These are phyloP conservation scores for Lichtheimia hyalospora DNA, from an alignment of 371 early-diverging fungal genomes.

Conservation along the genomic window DNA sequence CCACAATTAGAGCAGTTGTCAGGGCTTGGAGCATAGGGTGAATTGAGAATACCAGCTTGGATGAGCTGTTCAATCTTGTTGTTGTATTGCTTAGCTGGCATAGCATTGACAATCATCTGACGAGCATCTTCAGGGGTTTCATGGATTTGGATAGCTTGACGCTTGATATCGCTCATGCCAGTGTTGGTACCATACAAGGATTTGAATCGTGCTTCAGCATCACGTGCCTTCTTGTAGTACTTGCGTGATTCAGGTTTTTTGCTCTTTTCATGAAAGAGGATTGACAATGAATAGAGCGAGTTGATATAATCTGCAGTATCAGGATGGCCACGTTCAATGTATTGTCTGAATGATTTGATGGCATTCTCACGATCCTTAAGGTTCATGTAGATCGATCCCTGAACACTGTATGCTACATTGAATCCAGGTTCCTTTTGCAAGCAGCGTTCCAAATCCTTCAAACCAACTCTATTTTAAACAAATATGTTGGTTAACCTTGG, in stretches of 20 bases:
- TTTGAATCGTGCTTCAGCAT: slow-evolving; percentile 57
- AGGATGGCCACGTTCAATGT: slow-evolving; percentile 54
- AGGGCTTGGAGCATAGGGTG: slow-evolving; percentile 41
- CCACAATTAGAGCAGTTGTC: slow-evolving; percentile 59
- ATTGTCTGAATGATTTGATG: slow-evolving; percentile 54
- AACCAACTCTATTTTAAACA: slow-evolving; percentile 34
- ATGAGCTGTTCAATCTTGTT: slow-evolving; percentile 44
- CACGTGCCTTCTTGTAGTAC: slow-evolving; percentile 55
- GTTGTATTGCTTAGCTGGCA: slow-evolving; percentile 34
- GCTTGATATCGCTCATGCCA: slow-evolving; percentile 62
- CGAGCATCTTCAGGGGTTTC: slow-evolving; percentile 43
- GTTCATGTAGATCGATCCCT: slow-evolving; percentile 58
- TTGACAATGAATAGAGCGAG: slow-evolving; percentile 58
- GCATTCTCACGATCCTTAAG: slow-evolving; percentile 58
- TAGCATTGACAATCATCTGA: slow-evolving; percentile 28
- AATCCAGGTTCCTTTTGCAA: slow-evolving; percentile 53
- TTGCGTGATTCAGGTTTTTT: slow-evolving; percentile 53
- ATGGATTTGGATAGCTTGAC: slow-evolving; percentile 48
- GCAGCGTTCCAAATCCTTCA: slow-evolving; percentile 61
- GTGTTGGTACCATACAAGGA: slow-evolving; percentile 56
- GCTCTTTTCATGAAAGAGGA: slow-evolving; percentile 49
- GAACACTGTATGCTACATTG: slow-evolving; percentile 54
- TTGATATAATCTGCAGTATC: slow-evolving; percentile 61
- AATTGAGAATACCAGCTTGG: slow-evolving; percentile 41
- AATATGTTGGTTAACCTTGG: no score